These are phyloP conservation scores for Esteya vermicola DNA, from an alignment of 2,329 filamentous ascomycete genomes.

Conservation along the genomic window DNA sequence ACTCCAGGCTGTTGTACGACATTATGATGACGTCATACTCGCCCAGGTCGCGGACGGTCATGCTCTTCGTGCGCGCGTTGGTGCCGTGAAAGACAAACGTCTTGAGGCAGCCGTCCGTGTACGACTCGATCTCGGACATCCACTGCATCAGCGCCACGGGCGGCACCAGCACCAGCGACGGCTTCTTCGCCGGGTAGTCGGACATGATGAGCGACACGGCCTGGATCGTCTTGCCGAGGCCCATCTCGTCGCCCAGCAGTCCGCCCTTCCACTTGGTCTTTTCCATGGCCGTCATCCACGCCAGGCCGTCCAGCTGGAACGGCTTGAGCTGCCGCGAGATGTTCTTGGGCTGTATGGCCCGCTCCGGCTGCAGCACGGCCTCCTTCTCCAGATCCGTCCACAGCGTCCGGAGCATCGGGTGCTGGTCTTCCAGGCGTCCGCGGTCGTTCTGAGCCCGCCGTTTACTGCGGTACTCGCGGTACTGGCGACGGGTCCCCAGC, in stretches of 20 bases:
- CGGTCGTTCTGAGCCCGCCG: slow-evolving; percentile 34
- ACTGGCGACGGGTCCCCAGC: slow-evolving; percentile 19
- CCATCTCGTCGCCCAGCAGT: slow-evolving; percentile 94
- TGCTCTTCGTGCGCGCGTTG: slow-evolving; percentile 66
- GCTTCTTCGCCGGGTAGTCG: slow-evolving; percentile 71
- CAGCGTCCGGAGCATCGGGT: slow-evolving; percentile 72
- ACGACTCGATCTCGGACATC: slow-evolving; percentile 64
- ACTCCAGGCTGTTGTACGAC: slow-evolving; percentile 86
- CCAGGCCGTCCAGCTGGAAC: slow-evolving; percentile 85
- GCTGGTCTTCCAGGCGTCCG: slow-evolving; percentile 54
- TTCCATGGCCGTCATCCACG: slow-evolving; percentile 92
- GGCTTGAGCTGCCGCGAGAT: slow-evolving; percentile 80
- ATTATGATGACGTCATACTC: slow-evolving; percentile 92
- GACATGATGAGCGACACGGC: slow-evolving; percentile 98
- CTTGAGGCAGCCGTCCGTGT: slow-evolving; percentile 81
- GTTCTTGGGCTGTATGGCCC: slow-evolving; percentile 55
- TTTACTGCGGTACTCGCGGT: slow-evolving; percentile 12
- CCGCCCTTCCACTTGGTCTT: slow-evolving; percentile 74
- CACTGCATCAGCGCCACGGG: slow-evolving; percentile 94
- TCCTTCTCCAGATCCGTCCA: slow-evolving; percentile 63
- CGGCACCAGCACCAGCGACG: slow-evolving; percentile 78
- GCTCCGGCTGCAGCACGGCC: slow-evolving; percentile 46
- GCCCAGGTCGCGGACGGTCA: slow-evolving; percentile 60
- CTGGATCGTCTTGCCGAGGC: slow-evolving; percentile 96
- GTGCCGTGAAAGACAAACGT: slow-evolving; percentile 85